These are phyloP conservation scores for Hypomontagnella submonticulosa DNA, from an alignment of 495 filamentous ascomycete genomes.

Conservation along the genomic window DNA sequence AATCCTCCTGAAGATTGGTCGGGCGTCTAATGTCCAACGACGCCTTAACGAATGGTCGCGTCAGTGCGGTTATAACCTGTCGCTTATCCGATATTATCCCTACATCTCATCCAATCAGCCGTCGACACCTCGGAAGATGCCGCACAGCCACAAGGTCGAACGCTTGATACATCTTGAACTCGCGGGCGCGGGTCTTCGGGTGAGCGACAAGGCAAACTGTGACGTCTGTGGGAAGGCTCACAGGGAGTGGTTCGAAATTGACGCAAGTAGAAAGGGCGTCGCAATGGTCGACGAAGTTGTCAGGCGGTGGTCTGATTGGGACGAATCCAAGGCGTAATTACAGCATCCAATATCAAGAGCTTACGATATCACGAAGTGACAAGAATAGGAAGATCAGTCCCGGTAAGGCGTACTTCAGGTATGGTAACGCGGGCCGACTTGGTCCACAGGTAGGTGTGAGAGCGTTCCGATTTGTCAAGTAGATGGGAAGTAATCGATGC, in stretches of 20 bases:
- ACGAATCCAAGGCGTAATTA: slow-evolving; percentile 46
- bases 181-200: slow-evolving; percentile 70
- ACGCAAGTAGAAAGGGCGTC: slow-evolving; percentile 76
- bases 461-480: slow-evolving; percentile 9
- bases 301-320: slow-evolving; percentile 88
- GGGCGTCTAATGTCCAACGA: slow-evolving; percentile 89
- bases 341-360: not conserved
- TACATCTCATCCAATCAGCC: slow-evolving; percentile 68
- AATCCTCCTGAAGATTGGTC: slow-evolving; percentile 91
- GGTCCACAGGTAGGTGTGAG: slow-evolving; percentile 19
- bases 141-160: slow-evolving; percentile 89
- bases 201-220: slow-evolving; percentile 67
- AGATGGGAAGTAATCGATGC: slow-evolving; percentile 12
- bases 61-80: slow-evolving; percentile 89
- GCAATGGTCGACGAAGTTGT: slow-evolving; percentile 84
- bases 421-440: slow-evolving; percentile 17
- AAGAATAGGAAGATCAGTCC: slow-evolving; percentile 1
- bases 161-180: slow-evolving; percentile 91
- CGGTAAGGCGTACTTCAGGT: slow-evolving; percentile 20
- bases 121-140: slow-evolving; percentile 72
- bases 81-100: slow-evolving; percentile 91
- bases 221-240: slow-evolving; percentile 86
- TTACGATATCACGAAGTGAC: slow-evolving; percentile 26
- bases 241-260: slow-evolving; percentile 95
- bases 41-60: slow-evolving; percentile 91